Conservation (phyloP, 805 yeast genomes). For the Clavispora vitiphila region DNA sequence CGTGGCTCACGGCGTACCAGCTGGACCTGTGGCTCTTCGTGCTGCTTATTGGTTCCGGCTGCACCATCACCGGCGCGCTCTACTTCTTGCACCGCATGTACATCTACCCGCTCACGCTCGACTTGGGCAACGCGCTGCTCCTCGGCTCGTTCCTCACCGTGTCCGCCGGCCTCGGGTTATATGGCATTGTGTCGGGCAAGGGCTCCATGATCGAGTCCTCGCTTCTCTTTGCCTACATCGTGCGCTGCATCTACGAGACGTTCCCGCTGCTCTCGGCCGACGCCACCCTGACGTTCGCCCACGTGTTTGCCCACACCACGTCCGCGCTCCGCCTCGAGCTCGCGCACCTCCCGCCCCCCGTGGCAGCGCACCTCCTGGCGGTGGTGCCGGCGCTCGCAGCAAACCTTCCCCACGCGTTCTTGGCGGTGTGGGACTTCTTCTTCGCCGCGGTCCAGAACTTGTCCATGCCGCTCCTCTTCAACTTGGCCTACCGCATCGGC, state of each 20-base stretch:
- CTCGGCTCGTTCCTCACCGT: slow-evolving; percentile 81
- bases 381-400: slow-evolving; percentile 45
- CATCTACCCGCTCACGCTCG: slow-evolving; percentile 66
- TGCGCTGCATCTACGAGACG: slow-evolving; percentile 87
- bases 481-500: slow-evolving; percentile 77
- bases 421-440: slow-evolving; percentile 50
- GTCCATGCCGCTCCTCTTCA: slow-evolving; percentile 75
- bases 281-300: slow-evolving; percentile 29
- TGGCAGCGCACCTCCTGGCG: slow-evolving; percentile 21
- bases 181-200: slow-evolving; percentile 75
- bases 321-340: slow-evolving; percentile 29
- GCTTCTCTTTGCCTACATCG: slow-evolving; percentile 81
- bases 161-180: slow-evolving; percentile 68
- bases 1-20: slow-evolving; percentile 56
- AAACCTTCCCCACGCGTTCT: slow-evolving; percentile 49
- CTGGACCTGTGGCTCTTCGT: slow-evolving; percentile 79
- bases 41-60: slow-evolving; percentile 66
- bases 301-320: slow-evolving; percentile 31
- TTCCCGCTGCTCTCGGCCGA: slow-evolving; percentile 77
- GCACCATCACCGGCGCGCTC: slow-evolving; percentile 67
- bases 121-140: slow-evolving; percentile 70
- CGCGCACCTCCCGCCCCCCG: slow-evolving; percentile 34
- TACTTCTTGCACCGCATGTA: slow-evolving; percentile 82
- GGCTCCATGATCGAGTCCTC: slow-evolving; percentile 93
- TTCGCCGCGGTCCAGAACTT: slow-evolving; percentile 53